Percentiles rank a stretch among this genome's conserved stretches.
Evolutionary conservation across 345 rosid genomes (phyloP).

Genomic region (Salix arbutifolia): DNA sequence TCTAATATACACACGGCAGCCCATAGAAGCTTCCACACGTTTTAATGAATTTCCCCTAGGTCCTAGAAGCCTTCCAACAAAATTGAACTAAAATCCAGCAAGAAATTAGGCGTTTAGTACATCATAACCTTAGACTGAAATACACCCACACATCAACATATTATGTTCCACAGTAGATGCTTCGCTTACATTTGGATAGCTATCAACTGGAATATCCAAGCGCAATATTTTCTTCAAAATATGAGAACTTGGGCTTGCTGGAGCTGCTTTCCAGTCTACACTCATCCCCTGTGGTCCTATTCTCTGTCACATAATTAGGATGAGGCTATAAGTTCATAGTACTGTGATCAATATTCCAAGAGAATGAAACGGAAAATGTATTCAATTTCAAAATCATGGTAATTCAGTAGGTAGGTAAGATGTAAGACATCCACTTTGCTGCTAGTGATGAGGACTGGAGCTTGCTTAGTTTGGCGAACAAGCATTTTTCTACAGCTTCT

Average conservation of each 20-base stretch:
- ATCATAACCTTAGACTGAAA: not conserved
- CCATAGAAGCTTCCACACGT: conserved; percentile 52
- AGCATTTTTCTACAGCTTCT: not conserved
- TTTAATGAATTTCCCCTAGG: conserved; percentile 96
- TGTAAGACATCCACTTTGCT: not conserved
- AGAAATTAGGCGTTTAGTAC: conserved; percentile 5
- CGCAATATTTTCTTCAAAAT: conserved; percentile 85
- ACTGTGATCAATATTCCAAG: not conserved
- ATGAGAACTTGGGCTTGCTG: conserved; percentile 84
- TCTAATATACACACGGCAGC: conserved; percentile 24
- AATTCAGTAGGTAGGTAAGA: not conserved
- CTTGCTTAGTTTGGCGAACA: not conserved
- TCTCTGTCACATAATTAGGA: conserved; percentile 42
- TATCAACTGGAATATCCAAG: conserved; percentile 93
- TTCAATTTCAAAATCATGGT: not conserved
- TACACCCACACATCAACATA: not conserved
- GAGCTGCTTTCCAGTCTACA: conserved; percentile 96
- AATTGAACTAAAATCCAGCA: conserved; percentile 60
- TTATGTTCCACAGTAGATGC: not conserved
- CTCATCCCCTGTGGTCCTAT: conserved; percentile 79
- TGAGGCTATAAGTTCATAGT: not conserved
- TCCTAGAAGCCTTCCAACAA: conserved; percentile 93
- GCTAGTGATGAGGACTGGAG: not conserved
- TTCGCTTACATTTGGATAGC: conserved; percentile 63
- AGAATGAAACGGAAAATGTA: not conserved